Evolutionary conservation across 2,329 filamentous ascomycete species (phyloP).

Genomic region (Achaetomium macrosporum): DNA sequence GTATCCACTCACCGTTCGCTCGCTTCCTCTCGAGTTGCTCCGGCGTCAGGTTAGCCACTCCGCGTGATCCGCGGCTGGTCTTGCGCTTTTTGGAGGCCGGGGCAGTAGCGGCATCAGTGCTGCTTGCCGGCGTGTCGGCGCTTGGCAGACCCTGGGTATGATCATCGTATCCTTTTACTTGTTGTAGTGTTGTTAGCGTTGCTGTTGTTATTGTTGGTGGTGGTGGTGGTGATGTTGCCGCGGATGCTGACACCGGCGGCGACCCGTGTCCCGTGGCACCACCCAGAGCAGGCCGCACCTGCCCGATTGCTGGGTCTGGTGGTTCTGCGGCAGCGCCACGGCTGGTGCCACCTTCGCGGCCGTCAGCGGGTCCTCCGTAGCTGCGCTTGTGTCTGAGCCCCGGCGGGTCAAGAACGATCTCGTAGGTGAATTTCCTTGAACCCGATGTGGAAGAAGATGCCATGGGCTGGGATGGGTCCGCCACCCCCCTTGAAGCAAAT

Average conservation of each 20-base stretch:
- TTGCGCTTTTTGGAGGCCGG: constrained; percentile 41
- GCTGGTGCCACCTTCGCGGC: no score
- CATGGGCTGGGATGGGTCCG: constrained; percentile 1
- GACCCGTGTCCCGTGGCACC: not conserved
- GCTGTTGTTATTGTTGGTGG: not conserved
- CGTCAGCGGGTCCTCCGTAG: not conserved
- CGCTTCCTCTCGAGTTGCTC: constrained; percentile 67
- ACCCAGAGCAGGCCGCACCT: no score
- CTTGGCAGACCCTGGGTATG: not conserved
- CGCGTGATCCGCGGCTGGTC: constrained; percentile 39
- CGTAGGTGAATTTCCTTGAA: no score
- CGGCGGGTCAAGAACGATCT: not conserved
- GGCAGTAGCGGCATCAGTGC: constrained; percentile 1
- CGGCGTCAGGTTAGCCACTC: constrained; percentile 60
- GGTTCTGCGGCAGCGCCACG: no score
- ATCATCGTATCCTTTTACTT: not conserved
- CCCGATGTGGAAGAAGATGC: not conserved
- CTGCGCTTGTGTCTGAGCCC: not conserved
- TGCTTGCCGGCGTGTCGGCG: not conserved
- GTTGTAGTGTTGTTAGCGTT: no score
- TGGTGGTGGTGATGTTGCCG: not conserved
- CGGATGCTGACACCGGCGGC: not conserved
- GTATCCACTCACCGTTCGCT: constrained; percentile 44
- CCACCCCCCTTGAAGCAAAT: not conserved
- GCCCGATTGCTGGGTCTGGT: no score